phyloP scores from a whole-genome alignment of 495 filamentous ascomycete species.

The Penicillium herquei region DNA sequence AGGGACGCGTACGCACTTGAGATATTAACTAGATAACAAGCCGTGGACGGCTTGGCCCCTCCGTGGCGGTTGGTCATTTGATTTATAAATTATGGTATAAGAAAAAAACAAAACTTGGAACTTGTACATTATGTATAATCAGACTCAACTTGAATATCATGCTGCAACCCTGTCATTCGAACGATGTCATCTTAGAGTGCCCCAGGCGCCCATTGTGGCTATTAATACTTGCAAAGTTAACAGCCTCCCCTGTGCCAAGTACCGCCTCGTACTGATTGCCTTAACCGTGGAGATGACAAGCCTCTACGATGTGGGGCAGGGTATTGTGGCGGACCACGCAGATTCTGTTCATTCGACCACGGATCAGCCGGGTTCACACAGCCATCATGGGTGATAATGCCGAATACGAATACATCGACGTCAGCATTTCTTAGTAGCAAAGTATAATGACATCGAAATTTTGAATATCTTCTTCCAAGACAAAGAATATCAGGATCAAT shows the following conservation, averaged over 20 bases:
- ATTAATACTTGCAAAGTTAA: too few species aligned
- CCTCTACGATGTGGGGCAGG: neutral
- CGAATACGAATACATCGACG: conserved; percentile 1
- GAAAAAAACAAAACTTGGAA: too few species aligned
- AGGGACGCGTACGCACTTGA: conserved; percentile 2
- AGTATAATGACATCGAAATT: neutral
- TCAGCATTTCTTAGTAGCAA: neutral
- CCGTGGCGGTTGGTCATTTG: too few species aligned
- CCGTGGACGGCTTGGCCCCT: neutral
- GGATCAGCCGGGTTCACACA: neutral
- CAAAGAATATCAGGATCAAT: too few species aligned
- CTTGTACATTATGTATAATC: too few species aligned
- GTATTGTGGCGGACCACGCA: conserved; percentile 1
- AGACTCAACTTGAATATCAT: too few species aligned
- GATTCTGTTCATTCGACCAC: neutral
- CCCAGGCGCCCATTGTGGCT: too few species aligned
- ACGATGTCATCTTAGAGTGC: neutral
- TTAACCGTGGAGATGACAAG: neutral
- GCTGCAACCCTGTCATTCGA: too few species aligned
- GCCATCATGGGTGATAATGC: neutral
- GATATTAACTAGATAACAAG: neutral
- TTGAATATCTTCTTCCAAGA: too few species aligned
- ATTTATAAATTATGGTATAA: too few species aligned
- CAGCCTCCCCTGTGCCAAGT: neutral
- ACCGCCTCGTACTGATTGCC: neutral